Evolutionary conservation across 768 basidiomycete genomes (phyloP), one percentile per base, ranked within the genome.

Genomic region (Lactarius tabidus): DNA sequence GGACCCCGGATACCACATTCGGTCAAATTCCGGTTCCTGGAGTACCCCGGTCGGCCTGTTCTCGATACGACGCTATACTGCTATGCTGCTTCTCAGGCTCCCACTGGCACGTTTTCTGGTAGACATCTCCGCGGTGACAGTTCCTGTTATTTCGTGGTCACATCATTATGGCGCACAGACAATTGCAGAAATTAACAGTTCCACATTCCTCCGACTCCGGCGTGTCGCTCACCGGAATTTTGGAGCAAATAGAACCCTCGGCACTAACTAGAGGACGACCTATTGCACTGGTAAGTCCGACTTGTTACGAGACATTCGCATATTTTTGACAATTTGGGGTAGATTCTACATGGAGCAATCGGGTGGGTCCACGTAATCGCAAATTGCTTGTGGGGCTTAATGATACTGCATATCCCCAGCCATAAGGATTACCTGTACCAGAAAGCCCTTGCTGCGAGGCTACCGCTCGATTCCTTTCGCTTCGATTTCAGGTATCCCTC

Each of bases 371-470:
- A 31, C 26, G 45, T 54, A 5, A 31, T 28, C 53, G 28, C 26
- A n/a, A 29, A 17, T 20, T 31, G 9, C 18, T 7, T 35, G 15
- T 6, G 41, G 14, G 10, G 28, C 31, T 43, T 14, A 51, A 23
- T 6, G 14, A 6, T 23, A 51, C 23, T n/a, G 45, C 31, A 57
- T 48, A n/a, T 39, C 29, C 71, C 56, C 74, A 93, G 91, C 71
- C 91, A 93, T 75, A 92, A 92, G 70, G 88, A 93, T 72, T 93
- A 93, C 76, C 74, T 93, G 56, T 92, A 88, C 78, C 88, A 89
- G 74, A 87, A 86, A 71, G 84, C 82, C 17, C 84, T 93, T 23
- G 89, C 89, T 3, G 72, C 75, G 43, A 79, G 77, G 41, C 74
- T 92, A 17, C 87, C 89, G 0, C 71, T 90, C 28, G 91, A 94